Evolutionary conservation across 2,329 filamentous ascomycete genomes (phyloP).

Genomic region (Fusarium paranaense): DNA sequence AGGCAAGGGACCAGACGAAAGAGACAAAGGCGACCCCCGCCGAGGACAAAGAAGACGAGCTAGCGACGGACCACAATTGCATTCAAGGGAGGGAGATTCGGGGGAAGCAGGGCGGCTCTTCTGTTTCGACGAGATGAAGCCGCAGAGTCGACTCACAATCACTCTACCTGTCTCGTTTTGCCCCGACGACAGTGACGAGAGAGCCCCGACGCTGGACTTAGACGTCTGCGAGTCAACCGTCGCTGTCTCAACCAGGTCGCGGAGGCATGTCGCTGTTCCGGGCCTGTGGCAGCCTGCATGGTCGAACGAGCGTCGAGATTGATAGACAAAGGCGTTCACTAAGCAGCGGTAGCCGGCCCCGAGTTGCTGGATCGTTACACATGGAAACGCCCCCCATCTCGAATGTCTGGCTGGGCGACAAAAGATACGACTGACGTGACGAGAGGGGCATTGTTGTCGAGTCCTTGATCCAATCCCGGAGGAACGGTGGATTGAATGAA

Average conservation of each 20-base stretch:
- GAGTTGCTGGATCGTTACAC: slow-evolving; percentile 16
- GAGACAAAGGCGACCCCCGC: slow-evolving; percentile 20
- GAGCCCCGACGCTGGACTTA: slow-evolving; percentile 7
- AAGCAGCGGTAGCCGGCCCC: slow-evolving; percentile 16
- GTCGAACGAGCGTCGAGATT: slow-evolving; percentile 27
- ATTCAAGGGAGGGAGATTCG: slow-evolving; percentile 31
- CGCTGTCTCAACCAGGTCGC: slow-evolving; percentile 40
- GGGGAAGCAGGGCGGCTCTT: background rate
- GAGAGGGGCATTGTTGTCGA: slow-evolving; percentile 14
- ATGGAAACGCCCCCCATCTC: slow-evolving; percentile 10
- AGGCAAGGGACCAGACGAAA: slow-evolving; percentile 9
- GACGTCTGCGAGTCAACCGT: slow-evolving; percentile 21
- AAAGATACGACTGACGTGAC: slow-evolving; percentile 18
- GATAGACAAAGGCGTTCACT: slow-evolving; percentile 31
- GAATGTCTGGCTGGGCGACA: slow-evolving; percentile 21
- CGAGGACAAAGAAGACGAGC: slow-evolving; percentile 17
- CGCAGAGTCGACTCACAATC: slow-evolving; percentile 25
- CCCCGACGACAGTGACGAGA: slow-evolving; percentile 7
- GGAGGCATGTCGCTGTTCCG: slow-evolving; percentile 34
- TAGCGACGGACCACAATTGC: slow-evolving; percentile 5
- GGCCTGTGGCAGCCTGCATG: slow-evolving; percentile 6
- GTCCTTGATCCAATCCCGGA: slow-evolving; percentile 20
- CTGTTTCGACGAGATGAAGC: slow-evolving; percentile 16
- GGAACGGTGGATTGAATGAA: slow-evolving; percentile 14
- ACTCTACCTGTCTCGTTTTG: slow-evolving; percentile 23